These are phyloP conservation scores for Populus trichocarpa DNA, from an alignment of 441 rosid genomes.

Conservation along the genomic window DNA sequence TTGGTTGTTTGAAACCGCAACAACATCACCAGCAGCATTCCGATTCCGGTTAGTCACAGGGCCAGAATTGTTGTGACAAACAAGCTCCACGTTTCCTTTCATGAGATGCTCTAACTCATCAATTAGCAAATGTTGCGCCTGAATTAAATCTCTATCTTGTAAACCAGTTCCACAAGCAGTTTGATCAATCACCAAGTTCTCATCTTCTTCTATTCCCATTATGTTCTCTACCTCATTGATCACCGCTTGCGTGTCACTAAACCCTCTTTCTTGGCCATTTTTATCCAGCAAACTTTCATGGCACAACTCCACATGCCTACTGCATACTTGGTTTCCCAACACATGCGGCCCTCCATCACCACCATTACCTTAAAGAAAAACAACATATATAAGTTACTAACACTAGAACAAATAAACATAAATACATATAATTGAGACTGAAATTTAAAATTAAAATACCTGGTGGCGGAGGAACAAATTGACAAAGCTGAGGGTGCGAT, in stretches of 20 bases:
- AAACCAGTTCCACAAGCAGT: slow-evolving; percentile 25
- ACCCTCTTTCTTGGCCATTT: slow-evolving; percentile 7
- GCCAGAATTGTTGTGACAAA: slow-evolving; percentile 26
- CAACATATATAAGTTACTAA: neutral
- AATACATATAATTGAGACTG: neutral
- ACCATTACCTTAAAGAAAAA: slow-evolving; percentile 25
- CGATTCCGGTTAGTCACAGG: slow-evolving; percentile 19
- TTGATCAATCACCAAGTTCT: slow-evolving; percentile 19
- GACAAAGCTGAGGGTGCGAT: slow-evolving; percentile 44
- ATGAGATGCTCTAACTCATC: slow-evolving; percentile 46
- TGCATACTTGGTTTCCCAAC: slow-evolving; percentile 18
- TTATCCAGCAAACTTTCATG: slow-evolving; percentile 11
- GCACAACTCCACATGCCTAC: slow-evolving; percentile 11
- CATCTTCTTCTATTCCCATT: slow-evolving; percentile 29
- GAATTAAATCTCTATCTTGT: slow-evolving; percentile 27
- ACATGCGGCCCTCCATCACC: slow-evolving; percentile 16
- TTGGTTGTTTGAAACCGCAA: slow-evolving; percentile 19
- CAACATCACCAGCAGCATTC: slow-evolving; percentile 19
- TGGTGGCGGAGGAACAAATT: slow-evolving; percentile 28
- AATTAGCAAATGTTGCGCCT: slow-evolving; percentile 36
- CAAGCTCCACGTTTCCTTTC: slow-evolving; percentile 33
- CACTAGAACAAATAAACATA: neutral
- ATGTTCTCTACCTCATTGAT: slow-evolving; percentile 37
- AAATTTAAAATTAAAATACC: slow-evolving; percentile 29
- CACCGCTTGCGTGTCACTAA: slow-evolving; percentile 22